Evolutionary conservation across 257 asterid species (phyloP).

Genomic region (Cynanchum wilfordii): DNA sequence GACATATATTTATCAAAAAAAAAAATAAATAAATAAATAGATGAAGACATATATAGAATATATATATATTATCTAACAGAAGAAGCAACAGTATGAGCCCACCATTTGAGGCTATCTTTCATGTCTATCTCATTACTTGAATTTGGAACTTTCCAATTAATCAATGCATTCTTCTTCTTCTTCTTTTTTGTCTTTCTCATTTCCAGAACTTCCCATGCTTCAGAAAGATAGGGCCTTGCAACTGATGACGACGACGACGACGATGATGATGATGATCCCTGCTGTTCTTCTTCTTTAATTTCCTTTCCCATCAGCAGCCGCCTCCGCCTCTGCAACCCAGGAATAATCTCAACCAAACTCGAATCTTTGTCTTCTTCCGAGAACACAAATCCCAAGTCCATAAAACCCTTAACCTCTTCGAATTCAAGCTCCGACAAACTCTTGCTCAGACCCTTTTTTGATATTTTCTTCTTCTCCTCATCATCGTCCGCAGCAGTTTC

Average conservation of each 20-base stretch:
- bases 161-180: slow-evolving; percentile 13
- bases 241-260: background rate
- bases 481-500: background rate
- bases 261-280: too few relatives aligned
- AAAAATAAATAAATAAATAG: too few relatives aligned
- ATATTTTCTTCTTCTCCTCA: background rate
- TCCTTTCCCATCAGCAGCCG: slow-evolving; percentile 4
- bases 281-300: background rate
- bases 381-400: slow-evolving; percentile 63
- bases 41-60: too few relatives aligned
- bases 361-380: slow-evolving; percentile 38
- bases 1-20: too few relatives aligned
- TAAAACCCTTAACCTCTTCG: slow-evolving; percentile 57
- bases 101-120: slow-evolving; percentile 46
- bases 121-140: slow-evolving; percentile 32
- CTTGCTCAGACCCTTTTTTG: slow-evolving; percentile 23
- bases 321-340: slow-evolving; percentile 44
- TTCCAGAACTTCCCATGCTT: slow-evolving; percentile 43
- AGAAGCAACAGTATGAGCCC: slow-evolving; percentile 80
- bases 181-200: slow-evolving; percentile 5
- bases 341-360: slow-evolving; percentile 36
- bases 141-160: slow-evolving; percentile 40
- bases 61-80: slow-evolving; percentile 21
- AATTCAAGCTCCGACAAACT: slow-evolving; percentile 56
- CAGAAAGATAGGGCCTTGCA: slow-evolving; percentile 56